Base-by-base conservation (phyloP, 768 basidiomycete species). In the Saitozyma sp. region DNA sequence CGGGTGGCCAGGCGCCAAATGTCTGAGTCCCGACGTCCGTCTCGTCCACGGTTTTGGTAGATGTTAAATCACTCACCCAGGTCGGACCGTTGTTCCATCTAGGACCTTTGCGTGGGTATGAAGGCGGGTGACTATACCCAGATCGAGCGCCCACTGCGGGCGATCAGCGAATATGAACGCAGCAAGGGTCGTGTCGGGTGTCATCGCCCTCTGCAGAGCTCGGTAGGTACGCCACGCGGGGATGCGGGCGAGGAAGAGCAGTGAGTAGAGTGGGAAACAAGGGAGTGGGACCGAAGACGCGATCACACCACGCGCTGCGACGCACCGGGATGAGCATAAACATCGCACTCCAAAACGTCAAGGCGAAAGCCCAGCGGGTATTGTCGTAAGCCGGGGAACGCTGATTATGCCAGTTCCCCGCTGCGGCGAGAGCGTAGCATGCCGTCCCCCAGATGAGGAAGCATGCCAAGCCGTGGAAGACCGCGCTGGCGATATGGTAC, bases 311-410 rank as follows among this genome's bases (percentile, higher is more conserved):
- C 13, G 10, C 46, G 39, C 4, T 4, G 39, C 46, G 7, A 67
- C 73, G 58, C 54, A 75, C 74, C 14, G 68, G 57, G 38, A 75
- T 63, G 19, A 73, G 29, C 10, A 68, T 54, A 5, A 67, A 58
- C 17, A 75, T 17, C 1, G 54, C 53, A 37, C 56, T 64, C 16
- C 38, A 49, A 14, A 57, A 52, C 9, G 63, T 67, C 17, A 50
- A 39, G 43, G 17, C 29, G 61, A 68, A 75, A 14, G 71, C 65
- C 62, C 62, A 64, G 20, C 60, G 50, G 11, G 74, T 75, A 67
- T 67, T 71, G 8, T 59, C 48, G 49, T 61, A 67, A 0, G 67
- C 74, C 8, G 58, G 19, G 6, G 13, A n/a, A n/a, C 59, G 61
- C 49, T 68, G 68, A 5, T 40, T 17, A 0, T 62, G 39, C 65